Evolutionary conservation across 306 rosid species (phyloP).

Genomic region (Luffa acutangula): DNA sequence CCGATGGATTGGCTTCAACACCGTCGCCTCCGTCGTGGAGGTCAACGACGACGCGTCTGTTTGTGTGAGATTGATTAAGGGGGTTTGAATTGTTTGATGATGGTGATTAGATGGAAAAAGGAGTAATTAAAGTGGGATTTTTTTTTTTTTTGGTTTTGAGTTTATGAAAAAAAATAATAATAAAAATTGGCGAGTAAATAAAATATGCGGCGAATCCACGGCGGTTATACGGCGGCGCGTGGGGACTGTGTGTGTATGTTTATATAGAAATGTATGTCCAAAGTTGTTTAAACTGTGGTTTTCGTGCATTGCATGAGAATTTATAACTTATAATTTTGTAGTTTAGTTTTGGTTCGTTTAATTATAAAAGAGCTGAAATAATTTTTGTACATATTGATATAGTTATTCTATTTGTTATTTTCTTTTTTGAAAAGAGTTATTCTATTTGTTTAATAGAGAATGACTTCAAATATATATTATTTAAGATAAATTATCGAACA

Average conservation of each 20-base stretch:
- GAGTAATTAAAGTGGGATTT: background rate
- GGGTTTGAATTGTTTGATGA: too few species aligned
- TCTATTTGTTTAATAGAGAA: too few species aligned
- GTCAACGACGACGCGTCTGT: slow-evolving; percentile 8
- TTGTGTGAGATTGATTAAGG: slow-evolving; percentile 14
- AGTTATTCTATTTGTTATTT: too few species aligned
- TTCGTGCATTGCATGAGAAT: too few species aligned
- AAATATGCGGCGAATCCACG: background rate
- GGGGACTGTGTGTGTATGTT: background rate
- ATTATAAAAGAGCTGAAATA: too few species aligned
- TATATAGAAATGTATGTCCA: background rate
- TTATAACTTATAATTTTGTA: too few species aligned
- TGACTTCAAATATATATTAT: too few species aligned
- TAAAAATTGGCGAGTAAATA: background rate
- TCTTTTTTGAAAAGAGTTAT: too few species aligned
- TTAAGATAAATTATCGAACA: too few species aligned
- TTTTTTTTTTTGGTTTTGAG: background rate
- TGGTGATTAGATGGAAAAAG: background rate
- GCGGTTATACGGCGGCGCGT: background rate
- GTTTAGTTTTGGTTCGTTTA: too few species aligned
- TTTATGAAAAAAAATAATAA: background rate
- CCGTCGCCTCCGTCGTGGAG: slow-evolving; percentile 8
- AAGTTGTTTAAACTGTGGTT: too few species aligned
- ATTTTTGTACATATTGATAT: too few species aligned
- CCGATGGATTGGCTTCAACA: slow-evolving; percentile 50